phyloP scores from a whole-genome alignment of 129 eudicot species.

The Heracleum sosnowskyi region DNA sequence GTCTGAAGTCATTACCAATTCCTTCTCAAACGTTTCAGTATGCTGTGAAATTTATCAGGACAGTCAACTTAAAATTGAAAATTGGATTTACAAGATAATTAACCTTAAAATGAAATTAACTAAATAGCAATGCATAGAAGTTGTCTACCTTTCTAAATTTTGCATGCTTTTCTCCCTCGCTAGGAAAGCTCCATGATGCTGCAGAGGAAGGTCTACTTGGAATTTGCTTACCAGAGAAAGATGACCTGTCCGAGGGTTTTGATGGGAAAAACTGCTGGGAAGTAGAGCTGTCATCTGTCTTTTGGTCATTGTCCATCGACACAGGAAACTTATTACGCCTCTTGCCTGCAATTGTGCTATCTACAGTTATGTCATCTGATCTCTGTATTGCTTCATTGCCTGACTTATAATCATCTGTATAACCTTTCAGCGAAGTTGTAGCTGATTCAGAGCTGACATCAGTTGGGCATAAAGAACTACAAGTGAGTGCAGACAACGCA shows the following conservation, averaged over 20 bases:
- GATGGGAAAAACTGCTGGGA: conserved; percentile 45
- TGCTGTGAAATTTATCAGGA: conserved; percentile 33
- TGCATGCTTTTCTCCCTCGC: conserved; percentile 45
- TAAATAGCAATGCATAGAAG: not conserved
- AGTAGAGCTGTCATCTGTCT: conserved; percentile 86
- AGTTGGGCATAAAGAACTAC: conserved; percentile 53
- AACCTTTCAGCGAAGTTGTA: conserved; percentile 77
- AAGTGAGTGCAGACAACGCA: conserved; percentile 41
- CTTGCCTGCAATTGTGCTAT: conserved; percentile 73
- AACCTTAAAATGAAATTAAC: not conserved
- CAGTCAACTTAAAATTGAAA: not conserved
- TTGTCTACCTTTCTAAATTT: conserved; percentile 54
- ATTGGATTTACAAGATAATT: not conserved
- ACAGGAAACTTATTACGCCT: conserved; percentile 52
- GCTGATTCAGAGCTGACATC: conserved; percentile 96
- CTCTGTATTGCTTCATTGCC: conserved; percentile 72
- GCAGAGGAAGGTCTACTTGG: conserved; percentile 59
- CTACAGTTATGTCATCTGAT: conserved; percentile 90
- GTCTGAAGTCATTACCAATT: conserved; percentile 89
- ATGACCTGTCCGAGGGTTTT: conserved; percentile 43
- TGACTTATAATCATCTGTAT: conserved; percentile 57
- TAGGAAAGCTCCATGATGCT: conserved; percentile 30
- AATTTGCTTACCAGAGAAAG: conserved; percentile 78
- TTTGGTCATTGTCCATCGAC: conserved; percentile 67
- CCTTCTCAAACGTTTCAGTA: conserved; percentile 70